These are phyloP conservation scores for Trichosporon asahii DNA, from an alignment of 1,284 basidiomycete genomes.

Conservation along the genomic window DNA sequence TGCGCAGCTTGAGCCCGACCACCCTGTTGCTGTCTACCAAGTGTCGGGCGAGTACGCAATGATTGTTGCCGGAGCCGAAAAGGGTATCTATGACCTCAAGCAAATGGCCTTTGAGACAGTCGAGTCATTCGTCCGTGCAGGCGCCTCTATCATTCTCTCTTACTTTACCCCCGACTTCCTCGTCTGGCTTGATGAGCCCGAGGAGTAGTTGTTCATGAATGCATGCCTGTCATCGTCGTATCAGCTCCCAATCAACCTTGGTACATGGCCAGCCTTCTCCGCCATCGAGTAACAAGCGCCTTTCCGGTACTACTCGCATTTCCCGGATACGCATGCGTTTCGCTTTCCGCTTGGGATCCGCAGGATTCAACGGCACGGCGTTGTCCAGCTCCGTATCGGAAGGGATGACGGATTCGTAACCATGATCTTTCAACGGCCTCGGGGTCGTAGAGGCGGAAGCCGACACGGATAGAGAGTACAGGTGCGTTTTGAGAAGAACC, in stretches of 20 bases:
- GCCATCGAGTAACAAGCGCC: conserved; percentile 46
- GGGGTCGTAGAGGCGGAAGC: conserved; percentile 31
- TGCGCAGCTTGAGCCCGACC: conserved; percentile 72
- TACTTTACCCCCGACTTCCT: conserved; percentile 97
- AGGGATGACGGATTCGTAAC: conserved; percentile 32
- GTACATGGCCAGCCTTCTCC: conserved; percentile 42
- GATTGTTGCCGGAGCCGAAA: conserved; percentile 87
- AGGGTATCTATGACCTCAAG: conserved; percentile 87
- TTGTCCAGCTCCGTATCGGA: conserved; percentile 71
- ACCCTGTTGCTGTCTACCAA: conserved; percentile 91
- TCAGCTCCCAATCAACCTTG: conserved; percentile 35
- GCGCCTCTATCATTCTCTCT: conserved; percentile 81
- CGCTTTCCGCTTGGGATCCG: conserved; percentile 63
- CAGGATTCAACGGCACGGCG: conserved; percentile 32
- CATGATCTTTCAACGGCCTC: conserved; percentile 29
- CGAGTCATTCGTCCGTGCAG: conserved; percentile 86
- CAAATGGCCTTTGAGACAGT: conserved; percentile 91
- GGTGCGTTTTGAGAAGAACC: conserved; percentile 71
- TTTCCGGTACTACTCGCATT: conserved; percentile 72
- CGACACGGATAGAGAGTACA: conserved; percentile 45
- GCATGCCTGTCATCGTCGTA: not conserved
- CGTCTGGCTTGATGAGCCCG: conserved; percentile 68
- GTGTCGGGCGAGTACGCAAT: conserved; percentile 97
- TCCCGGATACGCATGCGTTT: conserved; percentile 76
- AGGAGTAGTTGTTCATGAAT: not conserved